These are phyloP conservation scores for Lactuca saligna DNA, from an alignment of 129 eudicot genomes.

Conservation along the genomic window DNA sequence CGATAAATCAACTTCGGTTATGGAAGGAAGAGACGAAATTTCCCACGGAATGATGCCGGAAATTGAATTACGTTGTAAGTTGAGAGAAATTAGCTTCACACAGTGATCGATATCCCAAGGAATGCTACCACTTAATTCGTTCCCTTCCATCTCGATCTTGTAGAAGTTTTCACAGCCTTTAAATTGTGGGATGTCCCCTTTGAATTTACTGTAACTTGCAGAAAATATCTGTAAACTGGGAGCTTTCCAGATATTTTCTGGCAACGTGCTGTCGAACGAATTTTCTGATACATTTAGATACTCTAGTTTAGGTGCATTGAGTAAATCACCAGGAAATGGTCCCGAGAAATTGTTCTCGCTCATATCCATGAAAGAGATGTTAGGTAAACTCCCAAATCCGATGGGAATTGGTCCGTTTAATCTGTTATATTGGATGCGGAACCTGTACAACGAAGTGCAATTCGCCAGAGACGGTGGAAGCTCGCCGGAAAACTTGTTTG, in stretches of 20 bases:
- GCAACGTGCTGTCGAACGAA: constrained; percentile 44
- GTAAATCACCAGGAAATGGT: constrained; percentile 64
- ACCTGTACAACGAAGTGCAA: constrained; percentile 60
- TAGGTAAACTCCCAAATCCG: constrained; percentile 71
- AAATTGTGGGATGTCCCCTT: constrained; percentile 73
- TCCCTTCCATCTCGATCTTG: constrained; percentile 78
- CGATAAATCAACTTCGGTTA: constrained; percentile 75
- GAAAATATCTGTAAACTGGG: constrained; percentile 73
- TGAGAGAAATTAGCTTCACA: constrained; percentile 59
- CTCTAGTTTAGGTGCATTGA: constrained; percentile 52
- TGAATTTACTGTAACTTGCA: constrained; percentile 49
- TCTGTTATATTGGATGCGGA: constrained; percentile 66
- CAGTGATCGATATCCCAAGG: constrained; percentile 93
- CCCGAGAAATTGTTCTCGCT: constrained; percentile 70
- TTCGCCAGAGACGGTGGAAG: constrained; percentile 66
- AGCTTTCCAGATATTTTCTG: constrained; percentile 72
- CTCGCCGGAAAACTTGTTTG: constrained; percentile 57
- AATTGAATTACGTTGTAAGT: constrained; percentile 52
- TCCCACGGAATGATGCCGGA: constrained; percentile 94
- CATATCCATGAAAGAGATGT: constrained; percentile 63
- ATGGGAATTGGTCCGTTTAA: constrained; percentile 71
- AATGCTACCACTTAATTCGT: constrained; percentile 70
- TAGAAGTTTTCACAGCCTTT: constrained; percentile 60
- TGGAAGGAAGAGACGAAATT: constrained; percentile 78
- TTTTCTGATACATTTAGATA: constrained; percentile 68